Percentiles rank a stretch among this genome's conserved stretches.
Conservation (phyloP, 768 basidiomycete genomes). For the Galerina marginata region DNA sequence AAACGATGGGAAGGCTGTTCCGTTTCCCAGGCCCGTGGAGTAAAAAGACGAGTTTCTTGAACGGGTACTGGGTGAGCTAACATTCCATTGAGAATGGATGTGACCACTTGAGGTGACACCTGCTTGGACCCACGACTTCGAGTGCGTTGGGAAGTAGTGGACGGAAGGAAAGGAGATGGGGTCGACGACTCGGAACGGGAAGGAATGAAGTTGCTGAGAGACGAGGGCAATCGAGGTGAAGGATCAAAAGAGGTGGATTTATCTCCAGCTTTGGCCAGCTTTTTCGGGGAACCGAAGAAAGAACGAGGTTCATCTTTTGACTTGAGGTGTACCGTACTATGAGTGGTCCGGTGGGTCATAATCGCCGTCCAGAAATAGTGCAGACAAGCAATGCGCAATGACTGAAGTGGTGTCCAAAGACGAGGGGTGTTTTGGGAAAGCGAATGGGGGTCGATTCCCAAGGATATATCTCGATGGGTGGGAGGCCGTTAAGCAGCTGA, state of each 20-base stretch:
- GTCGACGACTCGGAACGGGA: background rate
- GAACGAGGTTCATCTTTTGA: conserved; percentile 3
- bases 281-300: background rate
- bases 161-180: background rate
- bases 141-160: background rate
- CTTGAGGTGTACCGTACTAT: background rate
- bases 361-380: background rate
- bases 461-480: conserved; percentile 11
- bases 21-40: background rate
- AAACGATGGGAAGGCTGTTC: background rate
- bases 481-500: background rate
- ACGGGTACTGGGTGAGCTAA: conserved; percentile 2
- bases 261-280: conserved; percentile 1
- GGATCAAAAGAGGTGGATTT: background rate
- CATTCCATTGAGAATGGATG: conserved; percentile 15
- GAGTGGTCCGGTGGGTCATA: conserved; percentile 8
- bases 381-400: background rate
- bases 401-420: background rate
- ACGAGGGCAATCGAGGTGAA: background rate
- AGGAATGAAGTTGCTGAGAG: no score
- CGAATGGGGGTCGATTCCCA: background rate
- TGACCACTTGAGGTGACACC: conserved; percentile 2
- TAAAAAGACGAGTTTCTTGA: background rate
- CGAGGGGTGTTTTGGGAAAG: background rate
- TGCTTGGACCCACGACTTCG: background rate